phyloP scores from a whole-genome alignment of 2,329 filamentous ascomycete species.

The Periconia sp. region DNA sequence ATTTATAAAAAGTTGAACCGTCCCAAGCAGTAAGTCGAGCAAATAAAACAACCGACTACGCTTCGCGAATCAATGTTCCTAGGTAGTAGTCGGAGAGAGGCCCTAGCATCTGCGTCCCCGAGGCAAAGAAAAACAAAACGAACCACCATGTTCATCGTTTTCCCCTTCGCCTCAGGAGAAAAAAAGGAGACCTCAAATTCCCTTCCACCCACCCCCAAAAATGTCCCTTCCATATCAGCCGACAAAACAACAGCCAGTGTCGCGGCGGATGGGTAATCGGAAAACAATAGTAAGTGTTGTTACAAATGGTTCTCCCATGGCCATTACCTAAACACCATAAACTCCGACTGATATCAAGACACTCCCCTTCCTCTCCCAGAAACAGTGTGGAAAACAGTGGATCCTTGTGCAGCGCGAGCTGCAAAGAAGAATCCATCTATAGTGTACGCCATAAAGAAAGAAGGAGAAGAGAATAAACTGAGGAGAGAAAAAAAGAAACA shows the following conservation, averaged over 20 bases:
- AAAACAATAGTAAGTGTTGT: constrained; percentile 15
- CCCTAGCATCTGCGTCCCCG: background rate
- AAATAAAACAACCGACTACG: too few relatives aligned
- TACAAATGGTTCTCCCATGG: constrained; percentile 15
- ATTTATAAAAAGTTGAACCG: background rate
- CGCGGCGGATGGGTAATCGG: constrained; percentile 29
- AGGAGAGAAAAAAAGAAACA: background rate
- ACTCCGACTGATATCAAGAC: constrained; percentile 27
- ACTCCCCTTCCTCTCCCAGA: constrained; percentile 23
- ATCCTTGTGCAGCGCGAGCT: constrained; percentile 32
- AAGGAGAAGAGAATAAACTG: background rate
- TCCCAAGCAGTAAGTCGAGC: too few relatives aligned
- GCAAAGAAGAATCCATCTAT: constrained; percentile 32
- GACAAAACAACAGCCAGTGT: constrained; percentile 31
- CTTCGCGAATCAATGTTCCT: too few relatives aligned
- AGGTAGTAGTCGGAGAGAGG: background rate
- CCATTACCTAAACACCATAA: constrained; percentile 23
- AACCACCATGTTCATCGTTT: background rate
- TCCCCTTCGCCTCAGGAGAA: background rate
- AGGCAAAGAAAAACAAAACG: background rate
- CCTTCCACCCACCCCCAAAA: too few relatives aligned
- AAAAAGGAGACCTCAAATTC: too few relatives aligned
- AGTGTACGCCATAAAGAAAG: constrained; percentile 24
- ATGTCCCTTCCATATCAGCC: constrained; percentile 13
- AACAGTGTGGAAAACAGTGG: background rate